A percentile compares a stretch with the other conserved stretches of the same genome.
Evolutionary conservation across 208 protist species (phyloP).

Genomic region (Wallacemonas sp.): DNA sequence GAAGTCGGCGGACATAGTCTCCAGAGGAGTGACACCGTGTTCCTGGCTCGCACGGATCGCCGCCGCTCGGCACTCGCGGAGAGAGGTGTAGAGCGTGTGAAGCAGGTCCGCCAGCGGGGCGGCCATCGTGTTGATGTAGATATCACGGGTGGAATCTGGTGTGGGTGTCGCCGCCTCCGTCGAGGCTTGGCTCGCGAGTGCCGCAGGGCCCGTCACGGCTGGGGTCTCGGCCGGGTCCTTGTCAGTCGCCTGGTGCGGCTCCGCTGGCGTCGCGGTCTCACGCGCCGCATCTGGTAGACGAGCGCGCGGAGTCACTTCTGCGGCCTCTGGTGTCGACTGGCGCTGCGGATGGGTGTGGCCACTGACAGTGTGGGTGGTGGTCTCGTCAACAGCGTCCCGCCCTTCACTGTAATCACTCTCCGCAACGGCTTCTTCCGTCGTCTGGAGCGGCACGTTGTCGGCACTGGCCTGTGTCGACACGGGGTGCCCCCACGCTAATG

Average conservation of each 20-base stretch:
- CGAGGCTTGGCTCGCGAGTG: too few species aligned
- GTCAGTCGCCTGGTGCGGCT: too few species aligned
- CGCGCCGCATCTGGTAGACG: too few species aligned
- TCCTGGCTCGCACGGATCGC: background rate
- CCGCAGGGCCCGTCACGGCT: too few species aligned
- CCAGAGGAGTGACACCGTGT: background rate
- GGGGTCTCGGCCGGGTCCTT: background rate
- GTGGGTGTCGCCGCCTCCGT: background rate
- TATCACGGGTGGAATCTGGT: background rate
- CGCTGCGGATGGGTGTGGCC: too few species aligned
- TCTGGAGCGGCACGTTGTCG: too few species aligned
- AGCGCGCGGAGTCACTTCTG: too few species aligned
- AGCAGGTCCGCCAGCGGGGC: background rate
- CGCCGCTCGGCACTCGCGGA: background rate
- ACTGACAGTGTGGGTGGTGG: too few species aligned
- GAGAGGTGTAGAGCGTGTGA: background rate
- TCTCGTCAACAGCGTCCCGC: background rate
- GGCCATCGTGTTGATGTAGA: slow-evolving; percentile 4
- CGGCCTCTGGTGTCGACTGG: too few species aligned
- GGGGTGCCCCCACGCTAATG: background rate
- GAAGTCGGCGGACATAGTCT: background rate
- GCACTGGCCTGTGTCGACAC: too few species aligned
- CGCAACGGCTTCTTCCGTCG: background rate
- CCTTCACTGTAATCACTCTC: background rate
- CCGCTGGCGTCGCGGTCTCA: too few species aligned